A percentile compares a stretch with the other conserved stretches of the same genome.
Evolutionary conservation across 192 early-diverging fungal species (phyloP).

Genomic region (Entomortierella chlamydospora): DNA sequence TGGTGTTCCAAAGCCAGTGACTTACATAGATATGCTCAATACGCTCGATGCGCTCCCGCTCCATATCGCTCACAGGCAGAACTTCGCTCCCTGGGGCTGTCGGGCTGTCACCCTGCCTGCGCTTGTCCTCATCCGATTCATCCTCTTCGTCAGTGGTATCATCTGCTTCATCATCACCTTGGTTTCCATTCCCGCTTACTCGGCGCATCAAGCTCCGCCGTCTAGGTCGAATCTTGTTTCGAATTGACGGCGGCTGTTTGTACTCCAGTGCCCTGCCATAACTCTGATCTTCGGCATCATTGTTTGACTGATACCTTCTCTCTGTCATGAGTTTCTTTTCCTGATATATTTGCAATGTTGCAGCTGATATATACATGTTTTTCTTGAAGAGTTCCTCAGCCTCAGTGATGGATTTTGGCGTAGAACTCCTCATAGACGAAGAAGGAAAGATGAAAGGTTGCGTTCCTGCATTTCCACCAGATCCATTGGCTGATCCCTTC

Average conservation of each 20-base stretch:
- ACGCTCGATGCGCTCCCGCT: slow-evolving; percentile 53
- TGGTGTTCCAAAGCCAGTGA: background rate
- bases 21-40: slow-evolving; percentile 68
- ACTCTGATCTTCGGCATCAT: slow-evolving; percentile 41
- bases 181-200: slow-evolving; percentile 41
- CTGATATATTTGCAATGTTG: slow-evolving; percentile 58
- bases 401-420: slow-evolving; percentile 62
- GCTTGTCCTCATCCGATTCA: slow-evolving; percentile 19
- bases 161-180: slow-evolving; percentile 49
- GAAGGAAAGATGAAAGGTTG: slow-evolving; percentile 65
- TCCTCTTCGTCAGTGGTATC: slow-evolving; percentile 25
- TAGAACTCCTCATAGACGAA: slow-evolving; percentile 43
- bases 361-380: slow-evolving; percentile 60
- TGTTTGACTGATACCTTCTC: slow-evolving; percentile 21
- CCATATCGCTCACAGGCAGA: slow-evolving; percentile 31
- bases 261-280: slow-evolving; percentile 40
- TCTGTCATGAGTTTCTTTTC: slow-evolving; percentile 60
- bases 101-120: background rate
- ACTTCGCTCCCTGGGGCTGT: slow-evolving; percentile 4
- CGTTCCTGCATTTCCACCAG: slow-evolving; percentile 31
- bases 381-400: slow-evolving; percentile 62
- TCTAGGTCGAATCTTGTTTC: slow-evolving; percentile 17
- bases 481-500: slow-evolving; percentile 17
- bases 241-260: slow-evolving; percentile 32
- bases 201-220: slow-evolving; percentile 27